Conservation (phyloP, 768 basidiomycete species). For the Panaeolus papilionaceus region DNA sequence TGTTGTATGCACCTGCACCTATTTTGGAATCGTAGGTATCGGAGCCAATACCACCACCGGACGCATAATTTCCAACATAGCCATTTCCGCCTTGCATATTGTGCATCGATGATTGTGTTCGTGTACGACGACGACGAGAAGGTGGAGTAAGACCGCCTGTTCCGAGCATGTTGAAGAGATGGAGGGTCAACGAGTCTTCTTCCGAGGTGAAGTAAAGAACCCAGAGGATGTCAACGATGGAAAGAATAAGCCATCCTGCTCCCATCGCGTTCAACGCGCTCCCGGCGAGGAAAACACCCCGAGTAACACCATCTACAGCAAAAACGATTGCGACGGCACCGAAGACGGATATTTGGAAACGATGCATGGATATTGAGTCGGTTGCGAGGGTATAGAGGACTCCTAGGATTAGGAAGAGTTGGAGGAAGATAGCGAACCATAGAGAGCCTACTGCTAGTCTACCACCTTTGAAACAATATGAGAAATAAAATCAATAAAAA, state of each 20-base stretch:
- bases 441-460: constrained; percentile 60
- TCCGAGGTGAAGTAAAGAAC: constrained; percentile 97
- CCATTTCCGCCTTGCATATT: constrained; percentile 68
- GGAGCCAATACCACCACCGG: constrained; percentile 76
- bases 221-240: constrained; percentile 95
- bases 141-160: constrained; percentile 87
- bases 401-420: constrained; percentile 73
- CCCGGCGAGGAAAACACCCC: constrained; percentile 62
- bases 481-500: neutral
- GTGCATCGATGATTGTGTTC: constrained; percentile 64
- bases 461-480: constrained; percentile 37
- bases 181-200: constrained; percentile 85
- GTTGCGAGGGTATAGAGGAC: constrained; percentile 81
- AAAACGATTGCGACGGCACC: constrained; percentile 89
- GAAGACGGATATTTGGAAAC: constrained; percentile 89
- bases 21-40: constrained; percentile 73
- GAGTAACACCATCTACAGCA: constrained; percentile 75
- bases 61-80: constrained; percentile 65
- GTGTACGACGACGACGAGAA: constrained; percentile 77
- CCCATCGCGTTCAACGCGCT: constrained; percentile 80
- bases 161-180: constrained; percentile 88
- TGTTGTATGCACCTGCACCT: constrained; percentile 51
- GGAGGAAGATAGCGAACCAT: constrained; percentile 88
- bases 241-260: constrained; percentile 92
- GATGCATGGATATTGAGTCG: constrained; percentile 92